Percentiles rank a stretch among this genome's conserved stretches.
Conservation (phyloP, 495 filamentous ascomycete species). For the Aspergillus bertholletiae region DNA sequence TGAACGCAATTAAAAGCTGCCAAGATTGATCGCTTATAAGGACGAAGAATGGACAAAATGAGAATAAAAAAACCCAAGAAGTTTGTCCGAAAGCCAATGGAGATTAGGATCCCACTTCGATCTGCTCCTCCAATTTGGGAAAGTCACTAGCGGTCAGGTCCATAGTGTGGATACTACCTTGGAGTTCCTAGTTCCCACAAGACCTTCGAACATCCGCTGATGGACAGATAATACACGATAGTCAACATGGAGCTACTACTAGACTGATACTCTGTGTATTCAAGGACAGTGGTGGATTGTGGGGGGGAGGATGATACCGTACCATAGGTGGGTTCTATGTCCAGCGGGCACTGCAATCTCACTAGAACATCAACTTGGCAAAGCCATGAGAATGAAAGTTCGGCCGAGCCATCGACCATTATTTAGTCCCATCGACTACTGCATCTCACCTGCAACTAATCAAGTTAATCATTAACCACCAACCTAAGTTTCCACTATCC, state of each 20-base stretch:
- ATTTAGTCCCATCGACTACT: slow-evolving; percentile 13
- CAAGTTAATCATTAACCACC: slow-evolving; percentile 7
- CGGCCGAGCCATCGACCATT: not conserved
- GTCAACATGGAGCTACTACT: not conserved
- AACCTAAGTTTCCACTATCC: not conserved
- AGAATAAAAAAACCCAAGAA: not conserved
- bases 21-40: no score
- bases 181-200: not conserved
- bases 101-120: not conserved
- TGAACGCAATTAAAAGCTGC: no score
- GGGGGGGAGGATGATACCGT: not conserved
- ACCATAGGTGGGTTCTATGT: not conserved
- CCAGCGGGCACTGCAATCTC: not conserved
- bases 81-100: not conserved
- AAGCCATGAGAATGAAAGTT: not conserved
- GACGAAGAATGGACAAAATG: not conserved
- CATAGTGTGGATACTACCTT: not conserved
- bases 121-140: not conserved
- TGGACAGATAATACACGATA: no score
- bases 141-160: not conserved
- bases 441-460: slow-evolving; percentile 17
- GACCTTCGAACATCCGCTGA: no score
- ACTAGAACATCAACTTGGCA: not conserved
- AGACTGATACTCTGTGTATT: not conserved
- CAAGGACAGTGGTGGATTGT: not conserved